Evolutionary conservation across 106 monocot genomes (phyloP).

Genomic region (Narthecium ossifragum): DNA sequence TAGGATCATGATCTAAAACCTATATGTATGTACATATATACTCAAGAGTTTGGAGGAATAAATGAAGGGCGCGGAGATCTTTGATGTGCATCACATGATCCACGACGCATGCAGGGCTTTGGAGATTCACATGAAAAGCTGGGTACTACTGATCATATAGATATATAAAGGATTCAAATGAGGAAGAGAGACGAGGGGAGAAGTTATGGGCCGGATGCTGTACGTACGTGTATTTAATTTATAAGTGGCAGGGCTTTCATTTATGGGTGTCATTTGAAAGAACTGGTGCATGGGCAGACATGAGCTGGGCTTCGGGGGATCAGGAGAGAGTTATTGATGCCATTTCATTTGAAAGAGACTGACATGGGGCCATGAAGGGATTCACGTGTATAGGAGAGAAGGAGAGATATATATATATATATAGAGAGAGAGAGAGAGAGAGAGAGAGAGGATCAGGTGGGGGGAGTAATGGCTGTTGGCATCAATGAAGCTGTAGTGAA

Average conservation of each 20-base stretch:
- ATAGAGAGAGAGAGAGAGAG: too few species aligned
- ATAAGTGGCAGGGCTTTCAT: constrained; percentile 10
- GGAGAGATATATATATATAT: too few species aligned
- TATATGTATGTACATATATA: background rate
- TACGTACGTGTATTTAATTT: background rate
- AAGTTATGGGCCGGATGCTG: background rate
- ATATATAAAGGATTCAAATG: background rate
- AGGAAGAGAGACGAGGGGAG: background rate
- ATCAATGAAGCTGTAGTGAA: too few species aligned
- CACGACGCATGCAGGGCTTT: constrained; percentile 7
- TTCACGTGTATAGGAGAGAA: too few species aligned
- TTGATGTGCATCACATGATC: constrained; percentile 48
- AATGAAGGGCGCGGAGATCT: constrained; percentile 14
- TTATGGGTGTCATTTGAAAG: constrained; percentile 42
- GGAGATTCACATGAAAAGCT: constrained; percentile 23
- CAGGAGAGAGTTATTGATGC: too few species aligned
- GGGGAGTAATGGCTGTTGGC: too few species aligned
- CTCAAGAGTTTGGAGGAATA: background rate
- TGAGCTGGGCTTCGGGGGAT: too few species aligned
- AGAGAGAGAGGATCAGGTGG: too few species aligned
- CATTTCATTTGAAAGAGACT: too few species aligned
- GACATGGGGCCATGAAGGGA: too few species aligned
- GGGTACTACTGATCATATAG: background rate
- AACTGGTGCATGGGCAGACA: too few species aligned
- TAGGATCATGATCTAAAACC: background rate